These are phyloP conservation scores for Physocladia obscura DNA, from an alignment of 192 early-diverging fungal species.

Conservation along the genomic window DNA sequence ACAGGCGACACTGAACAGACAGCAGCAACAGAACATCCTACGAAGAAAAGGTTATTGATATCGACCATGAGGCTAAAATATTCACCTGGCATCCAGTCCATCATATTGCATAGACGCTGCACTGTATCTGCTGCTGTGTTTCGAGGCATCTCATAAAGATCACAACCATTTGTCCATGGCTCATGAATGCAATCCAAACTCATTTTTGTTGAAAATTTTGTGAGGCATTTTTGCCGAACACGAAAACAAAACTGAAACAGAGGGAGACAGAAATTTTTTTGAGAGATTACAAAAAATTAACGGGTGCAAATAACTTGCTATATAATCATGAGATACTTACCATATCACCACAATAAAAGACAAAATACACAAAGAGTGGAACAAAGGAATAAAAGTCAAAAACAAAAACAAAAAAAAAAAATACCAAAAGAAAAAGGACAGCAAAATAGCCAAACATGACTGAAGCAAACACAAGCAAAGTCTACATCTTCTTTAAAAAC, in stretches of 20 bases:
- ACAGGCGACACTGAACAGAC: constrained; percentile 30
- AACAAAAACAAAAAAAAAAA: not conserved
- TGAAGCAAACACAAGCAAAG: too few species aligned
- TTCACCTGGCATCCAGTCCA: constrained; percentile 42
- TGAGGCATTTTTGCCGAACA: too few species aligned
- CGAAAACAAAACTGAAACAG: too few species aligned
- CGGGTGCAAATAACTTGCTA: too few species aligned
- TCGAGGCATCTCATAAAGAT: constrained; percentile 13
- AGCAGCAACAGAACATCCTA: constrained; percentile 15
- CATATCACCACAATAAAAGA: too few species aligned
- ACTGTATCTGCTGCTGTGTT: not conserved
- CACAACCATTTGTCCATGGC: constrained; percentile 26
- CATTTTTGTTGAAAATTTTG: too few species aligned
- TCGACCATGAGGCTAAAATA: not conserved
- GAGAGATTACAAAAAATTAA: too few species aligned
- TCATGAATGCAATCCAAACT: constrained; percentile 11
- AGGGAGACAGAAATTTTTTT: too few species aligned
- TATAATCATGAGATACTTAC: too few species aligned
- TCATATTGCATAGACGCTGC: constrained; percentile 21
- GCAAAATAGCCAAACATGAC: too few species aligned
- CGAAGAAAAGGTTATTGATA: not conserved
- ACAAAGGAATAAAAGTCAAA: not conserved
- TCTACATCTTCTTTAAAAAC: too few species aligned
- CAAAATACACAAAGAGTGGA: too few species aligned
- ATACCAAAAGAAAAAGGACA: not conserved